Conservation (phyloP, 2,329 filamentous ascomycete genomes). For the Metarhizium anisopliae region DNA sequence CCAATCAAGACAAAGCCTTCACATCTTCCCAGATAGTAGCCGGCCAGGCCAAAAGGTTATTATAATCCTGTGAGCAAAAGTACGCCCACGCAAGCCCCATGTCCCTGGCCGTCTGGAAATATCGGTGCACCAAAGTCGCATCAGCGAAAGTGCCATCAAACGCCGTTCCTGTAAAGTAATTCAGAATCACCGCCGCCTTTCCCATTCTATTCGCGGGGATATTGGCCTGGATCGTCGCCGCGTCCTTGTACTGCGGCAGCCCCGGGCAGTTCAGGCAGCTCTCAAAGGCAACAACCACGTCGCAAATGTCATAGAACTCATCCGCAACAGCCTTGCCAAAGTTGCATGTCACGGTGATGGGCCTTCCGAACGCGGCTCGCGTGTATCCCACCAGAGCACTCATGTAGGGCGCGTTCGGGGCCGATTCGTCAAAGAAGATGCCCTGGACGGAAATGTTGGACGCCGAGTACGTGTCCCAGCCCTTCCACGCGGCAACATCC, state of each 20-base stretch:
- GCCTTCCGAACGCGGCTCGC: conserved; percentile 1
- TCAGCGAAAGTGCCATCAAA: conserved; percentile 7
- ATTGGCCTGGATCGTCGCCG: conserved; percentile 10
- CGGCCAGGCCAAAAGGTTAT: background rate
- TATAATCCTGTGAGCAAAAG: conserved; percentile 3
- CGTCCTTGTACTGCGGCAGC: conserved; percentile 9
- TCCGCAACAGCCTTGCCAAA: conserved; percentile 10
- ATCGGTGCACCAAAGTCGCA: background rate
- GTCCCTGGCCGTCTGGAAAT: background rate
- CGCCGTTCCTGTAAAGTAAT: conserved; percentile 10
- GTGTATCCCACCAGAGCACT: conserved; percentile 10
- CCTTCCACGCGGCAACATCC: conserved; percentile 13
- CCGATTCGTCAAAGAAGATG: conserved; percentile 15
- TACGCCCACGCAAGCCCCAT: conserved; percentile 4
- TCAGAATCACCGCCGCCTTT: conserved; percentile 11
- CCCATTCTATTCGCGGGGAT: conserved; percentile 5
- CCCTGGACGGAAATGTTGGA: conserved; percentile 12
- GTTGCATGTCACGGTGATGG: conserved; percentile 14
- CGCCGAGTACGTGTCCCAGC: conserved; percentile 9
- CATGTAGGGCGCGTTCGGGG: conserved; percentile 10
- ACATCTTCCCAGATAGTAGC: conserved; percentile 3
- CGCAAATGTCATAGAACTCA: conserved; percentile 15
- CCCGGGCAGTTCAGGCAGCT: conserved; percentile 13
- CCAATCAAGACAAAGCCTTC: background rate
- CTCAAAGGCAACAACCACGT: conserved; percentile 16